Percentiles rank a stretch among this genome's conserved stretches.
Evolutionary conservation across 1,284 basidiomycete genomes (phyloP).

Genomic region (Tylopilus sp.): DNA sequence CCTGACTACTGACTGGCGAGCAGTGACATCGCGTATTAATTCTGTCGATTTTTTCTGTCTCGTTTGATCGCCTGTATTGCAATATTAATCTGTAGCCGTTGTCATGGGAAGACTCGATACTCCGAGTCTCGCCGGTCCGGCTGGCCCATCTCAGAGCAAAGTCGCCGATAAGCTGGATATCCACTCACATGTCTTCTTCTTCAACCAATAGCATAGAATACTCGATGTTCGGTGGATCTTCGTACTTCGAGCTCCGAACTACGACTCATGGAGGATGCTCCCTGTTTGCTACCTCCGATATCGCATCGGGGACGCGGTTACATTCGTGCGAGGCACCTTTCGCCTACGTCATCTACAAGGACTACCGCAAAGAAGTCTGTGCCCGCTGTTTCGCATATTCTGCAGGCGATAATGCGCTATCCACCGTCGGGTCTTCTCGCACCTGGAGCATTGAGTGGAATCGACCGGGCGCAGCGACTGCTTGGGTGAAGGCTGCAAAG

Average conservation of each 20-base stretch:
- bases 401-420: conserved; percentile 36
- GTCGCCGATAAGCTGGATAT: neutral
- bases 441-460: conserved; percentile 43
- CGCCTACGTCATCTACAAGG: conserved; percentile 46
- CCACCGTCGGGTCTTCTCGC: conserved; percentile 19
- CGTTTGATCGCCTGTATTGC: neutral
- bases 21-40: neutral
- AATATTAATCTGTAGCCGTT: neutral
- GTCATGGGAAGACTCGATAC: neutral
- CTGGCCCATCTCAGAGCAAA: neutral
- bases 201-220: neutral
- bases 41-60: neutral
- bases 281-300: conserved; percentile 41
- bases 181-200: conserved; percentile 11
- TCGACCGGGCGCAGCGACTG: conserved; percentile 34
- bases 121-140: neutral
- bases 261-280: conserved; percentile 51
- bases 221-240: neutral
- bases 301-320: conserved; percentile 41
- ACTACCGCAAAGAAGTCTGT: conserved; percentile 61
- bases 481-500: conserved; percentile 46
- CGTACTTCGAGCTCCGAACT: conserved; percentile 21
- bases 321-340: conserved; percentile 43
- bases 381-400: conserved; percentile 58
- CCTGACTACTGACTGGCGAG: conserved; percentile 10